Evolutionary conservation across 352 stramenopile species (phyloP), one percentile per base, ranked within the genome.

Genomic region (Globisporangium irregulare): DNA sequence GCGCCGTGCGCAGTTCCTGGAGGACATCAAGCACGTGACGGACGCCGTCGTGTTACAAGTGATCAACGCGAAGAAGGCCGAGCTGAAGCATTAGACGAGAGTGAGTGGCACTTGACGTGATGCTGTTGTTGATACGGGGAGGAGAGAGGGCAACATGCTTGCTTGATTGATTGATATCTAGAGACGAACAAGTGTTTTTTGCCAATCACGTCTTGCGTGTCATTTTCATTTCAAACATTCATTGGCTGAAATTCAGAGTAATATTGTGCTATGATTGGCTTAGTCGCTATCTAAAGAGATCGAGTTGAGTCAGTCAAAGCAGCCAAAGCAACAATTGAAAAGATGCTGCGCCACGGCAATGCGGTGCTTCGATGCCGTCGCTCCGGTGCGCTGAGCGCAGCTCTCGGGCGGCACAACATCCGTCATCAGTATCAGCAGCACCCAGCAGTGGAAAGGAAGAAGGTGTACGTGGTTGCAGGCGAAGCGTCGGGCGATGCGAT

Each of bases 401-500:
- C 14, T 7, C 10, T 29, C 1, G 24, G 12, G 34, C 22, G 12
- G 25, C 25, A 4, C 25, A 5, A 0, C 25, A 38, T n/a, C 24
- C 14, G 24, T 8, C 25, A 22, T 1, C 41, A 60, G 27, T 18
- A 25, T 4, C 54, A 67, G 32, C 61, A 55, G 8, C 27, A 53
- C 20, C 2, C 18, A 15, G 7, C 18, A 9, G 1, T 15, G 20
- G 9, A 8, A 63, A 62, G 59, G 55, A 72, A 72, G 51, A 73
- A 66, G 14, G 55, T 94, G 14, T 94, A 92, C 41, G 59, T 94
- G 54, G 79, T 94, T 48, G 84, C 86, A 57, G 86, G 84, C 10
- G 86, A 94, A 67, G 72, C 86, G 1, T 94, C 86, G 32, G 82
- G 86, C 22, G 86, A 93, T 58, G 82, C 81, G n/a, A 92, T 94